Conservation (phyloP, 139 green algal genomes). For the Chlamydomonas eustigma region DNA sequence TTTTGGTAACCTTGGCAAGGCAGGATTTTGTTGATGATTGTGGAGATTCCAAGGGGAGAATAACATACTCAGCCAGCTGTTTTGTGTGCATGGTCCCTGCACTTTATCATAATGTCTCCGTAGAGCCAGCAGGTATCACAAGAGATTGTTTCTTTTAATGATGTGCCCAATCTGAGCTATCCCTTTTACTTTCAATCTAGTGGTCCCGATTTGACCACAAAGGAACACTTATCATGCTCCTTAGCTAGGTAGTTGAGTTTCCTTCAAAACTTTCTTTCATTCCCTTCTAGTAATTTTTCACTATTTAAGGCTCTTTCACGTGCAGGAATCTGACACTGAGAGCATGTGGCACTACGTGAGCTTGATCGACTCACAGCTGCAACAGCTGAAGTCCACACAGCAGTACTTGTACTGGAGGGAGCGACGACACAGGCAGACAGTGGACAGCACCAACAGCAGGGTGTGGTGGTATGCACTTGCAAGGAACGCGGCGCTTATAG, state of each 20-base stretch:
- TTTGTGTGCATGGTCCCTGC: too few relatives aligned
- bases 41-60: too few relatives aligned
- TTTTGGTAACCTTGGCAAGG: too few relatives aligned
- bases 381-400: constrained; percentile 32
- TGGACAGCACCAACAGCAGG: constrained; percentile 45
- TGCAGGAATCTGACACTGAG: constrained; percentile 51
- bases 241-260: not conserved
- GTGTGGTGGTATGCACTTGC: constrained; percentile 41
- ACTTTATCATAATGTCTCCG: too few relatives aligned
- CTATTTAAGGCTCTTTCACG: not conserved
- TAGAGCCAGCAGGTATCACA: too few relatives aligned
- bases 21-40: too few relatives aligned
- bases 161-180: not conserved
- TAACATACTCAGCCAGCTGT: too few relatives aligned
- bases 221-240: not conserved
- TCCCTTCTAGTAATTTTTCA: not conserved
- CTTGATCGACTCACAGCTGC: constrained; percentile 15
- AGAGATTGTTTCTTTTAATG: not conserved
- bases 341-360: constrained; percentile 36
- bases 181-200: not conserved
- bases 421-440: constrained; percentile 44
- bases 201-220: too few relatives aligned
- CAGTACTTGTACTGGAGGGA: constrained; percentile 61
- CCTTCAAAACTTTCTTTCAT: not conserved
- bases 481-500: constrained; percentile 25